A percentile compares a stretch with the other conserved stretches of the same genome.
Conservation (phyloP, 306 rosid genomes). For the Citrullus mucosospermus region DNA sequence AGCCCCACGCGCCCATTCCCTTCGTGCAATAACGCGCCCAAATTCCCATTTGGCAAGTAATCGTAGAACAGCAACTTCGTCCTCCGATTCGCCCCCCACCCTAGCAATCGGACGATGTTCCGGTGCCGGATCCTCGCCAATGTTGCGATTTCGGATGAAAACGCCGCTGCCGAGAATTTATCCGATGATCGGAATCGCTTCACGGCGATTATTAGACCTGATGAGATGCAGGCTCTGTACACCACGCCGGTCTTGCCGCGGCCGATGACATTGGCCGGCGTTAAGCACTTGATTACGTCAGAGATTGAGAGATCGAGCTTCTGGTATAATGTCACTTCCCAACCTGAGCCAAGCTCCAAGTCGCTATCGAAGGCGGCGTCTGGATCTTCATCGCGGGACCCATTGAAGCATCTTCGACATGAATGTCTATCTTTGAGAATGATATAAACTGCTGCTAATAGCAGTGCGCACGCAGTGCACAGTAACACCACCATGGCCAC, state of each 20-base stretch:
- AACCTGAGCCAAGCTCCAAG: constrained; percentile 66
- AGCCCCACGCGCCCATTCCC: constrained; percentile 43
- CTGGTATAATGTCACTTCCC: constrained; percentile 91
- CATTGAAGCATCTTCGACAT: constrained; percentile 11
- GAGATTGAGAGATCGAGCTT: constrained; percentile 69
- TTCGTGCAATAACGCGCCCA: constrained; percentile 48
- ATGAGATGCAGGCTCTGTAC: constrained; percentile 31
- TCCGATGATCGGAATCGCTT: constrained; percentile 45
- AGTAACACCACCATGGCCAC: constrained; percentile 67
- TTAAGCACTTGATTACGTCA: constrained; percentile 50
- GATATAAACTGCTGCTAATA: constrained; percentile 66
- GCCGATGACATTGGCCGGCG: constrained; percentile 47
- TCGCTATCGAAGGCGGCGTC: constrained; percentile 38
- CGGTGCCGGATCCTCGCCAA: constrained; percentile 79
- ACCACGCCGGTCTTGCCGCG: constrained; percentile 87
- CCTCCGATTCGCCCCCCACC: constrained; percentile 75
- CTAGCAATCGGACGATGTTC: constrained; percentile 68
- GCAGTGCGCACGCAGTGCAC: constrained; percentile 53
- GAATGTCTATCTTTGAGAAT: constrained; percentile 25
- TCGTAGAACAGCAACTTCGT: constrained; percentile 64
- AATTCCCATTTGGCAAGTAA: constrained; percentile 52
- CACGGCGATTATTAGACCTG: constrained; percentile 52
- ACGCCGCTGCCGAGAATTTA: constrained; percentile 57
- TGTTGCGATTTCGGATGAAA: constrained; percentile 78
- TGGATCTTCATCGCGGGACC: constrained; percentile 23